Percentiles rank a stretch among this genome's conserved stretches.
Conservation (phyloP, 345 rosid genomes). For the Angophora floribunda region DNA sequence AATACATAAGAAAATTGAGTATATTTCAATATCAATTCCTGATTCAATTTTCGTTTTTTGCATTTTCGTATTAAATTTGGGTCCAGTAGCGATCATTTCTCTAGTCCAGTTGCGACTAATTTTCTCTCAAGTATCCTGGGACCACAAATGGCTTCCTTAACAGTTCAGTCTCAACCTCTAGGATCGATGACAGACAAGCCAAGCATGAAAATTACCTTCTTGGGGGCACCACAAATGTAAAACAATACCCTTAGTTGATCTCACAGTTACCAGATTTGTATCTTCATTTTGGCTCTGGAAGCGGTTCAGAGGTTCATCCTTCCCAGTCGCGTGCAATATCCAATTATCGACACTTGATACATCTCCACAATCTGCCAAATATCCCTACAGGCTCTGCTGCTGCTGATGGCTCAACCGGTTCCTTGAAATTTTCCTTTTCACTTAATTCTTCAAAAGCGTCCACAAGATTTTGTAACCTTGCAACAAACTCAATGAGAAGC, state of each 20-base stretch:
- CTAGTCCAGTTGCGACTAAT: not conserved
- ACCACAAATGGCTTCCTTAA: not conserved
- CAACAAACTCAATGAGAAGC: conserved; percentile 76
- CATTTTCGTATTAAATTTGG: not conserved
- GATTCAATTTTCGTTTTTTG: not conserved
- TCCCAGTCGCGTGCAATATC: not conserved
- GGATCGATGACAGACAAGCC: not conserved
- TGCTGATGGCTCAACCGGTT: conserved; percentile 22
- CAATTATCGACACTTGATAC: not conserved
- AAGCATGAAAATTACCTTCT: not conserved
- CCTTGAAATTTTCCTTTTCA: conserved; percentile 56
- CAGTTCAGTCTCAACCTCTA: not conserved
- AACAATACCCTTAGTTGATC: not conserved
- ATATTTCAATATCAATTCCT: not conserved
- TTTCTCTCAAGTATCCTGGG: not conserved
- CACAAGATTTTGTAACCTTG: conserved; percentile 69
- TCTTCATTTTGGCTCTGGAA: not conserved
- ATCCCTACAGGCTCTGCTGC: conserved; percentile 18
- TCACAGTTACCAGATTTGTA: not conserved
- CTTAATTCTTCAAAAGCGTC: conserved; percentile 62
- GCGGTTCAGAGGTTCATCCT: not conserved
- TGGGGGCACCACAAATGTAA: not conserved
- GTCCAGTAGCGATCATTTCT: not conserved
- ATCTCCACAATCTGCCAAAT: conserved; percentile 20
- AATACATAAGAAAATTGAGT: not conserved